Conservation (phyloP, 1,139 yeast genomes). For the Geotrichum fermentans region DNA sequence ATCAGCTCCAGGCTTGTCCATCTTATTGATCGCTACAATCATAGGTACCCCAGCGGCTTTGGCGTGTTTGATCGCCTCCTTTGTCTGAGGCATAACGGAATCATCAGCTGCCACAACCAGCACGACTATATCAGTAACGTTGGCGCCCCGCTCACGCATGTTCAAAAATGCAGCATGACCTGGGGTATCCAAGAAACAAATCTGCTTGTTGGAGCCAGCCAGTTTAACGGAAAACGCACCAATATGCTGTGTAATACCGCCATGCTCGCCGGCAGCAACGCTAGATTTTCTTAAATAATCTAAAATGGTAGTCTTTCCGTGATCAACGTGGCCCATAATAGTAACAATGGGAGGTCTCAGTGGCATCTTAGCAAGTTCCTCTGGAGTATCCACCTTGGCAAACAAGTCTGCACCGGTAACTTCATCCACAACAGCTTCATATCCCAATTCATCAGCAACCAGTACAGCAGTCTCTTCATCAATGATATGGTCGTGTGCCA, state of each 20-base stretch:
- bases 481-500: constrained; percentile 70
- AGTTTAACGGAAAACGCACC: constrained; percentile 91
- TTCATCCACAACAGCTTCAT: constrained; percentile 53
- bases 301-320: constrained; percentile 91
- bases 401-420: constrained; percentile 61
- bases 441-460: constrained; percentile 85
- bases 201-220: constrained; percentile 63
- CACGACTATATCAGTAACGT: constrained; percentile 84
- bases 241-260: constrained; percentile 96
- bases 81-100: constrained; percentile 95
- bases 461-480: constrained; percentile 82
- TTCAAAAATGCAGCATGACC: constrained; percentile 97
- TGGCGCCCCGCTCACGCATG: constrained; percentile 96
- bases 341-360: constrained; percentile 92
- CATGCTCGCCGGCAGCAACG: constrained; percentile 79
- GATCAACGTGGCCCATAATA: constrained; percentile 98
- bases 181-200: constrained; percentile 93
- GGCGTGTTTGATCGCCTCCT: constrained; percentile 93
- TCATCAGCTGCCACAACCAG: constrained; percentile 98
- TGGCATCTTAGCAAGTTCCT: constrained; percentile 39
- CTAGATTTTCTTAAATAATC: constrained; percentile 81
- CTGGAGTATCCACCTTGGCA: constrained; percentile 42
- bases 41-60: constrained; percentile 78
- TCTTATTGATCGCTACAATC: constrained; percentile 87
- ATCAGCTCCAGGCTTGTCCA: constrained; percentile 75